phyloP scores from a whole-genome alignment of 768 basidiomycete species.

The Collybia nuda region DNA sequence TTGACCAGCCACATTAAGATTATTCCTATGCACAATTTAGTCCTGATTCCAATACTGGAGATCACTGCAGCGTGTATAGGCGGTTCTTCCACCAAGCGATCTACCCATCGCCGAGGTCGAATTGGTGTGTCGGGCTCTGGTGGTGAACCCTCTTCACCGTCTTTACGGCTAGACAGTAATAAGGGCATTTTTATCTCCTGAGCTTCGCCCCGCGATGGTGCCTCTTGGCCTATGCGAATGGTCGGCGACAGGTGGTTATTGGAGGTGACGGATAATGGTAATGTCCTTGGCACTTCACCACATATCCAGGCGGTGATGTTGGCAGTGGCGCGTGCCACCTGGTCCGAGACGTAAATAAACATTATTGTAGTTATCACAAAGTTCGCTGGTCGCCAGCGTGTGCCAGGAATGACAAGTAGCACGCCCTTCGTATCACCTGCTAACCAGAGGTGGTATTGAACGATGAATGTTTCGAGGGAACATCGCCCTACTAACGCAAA shows the following conservation, averaged over 20 bases:
- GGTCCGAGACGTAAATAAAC: conserved; percentile 81
- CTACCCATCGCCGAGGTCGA: conserved; percentile 48
- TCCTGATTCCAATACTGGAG: conserved; percentile 27
- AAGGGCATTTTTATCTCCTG: conserved; percentile 18
- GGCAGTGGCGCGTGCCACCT: conserved; percentile 73
- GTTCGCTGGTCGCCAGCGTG: conserved; percentile 73
- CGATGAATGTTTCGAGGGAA: conserved; percentile 89
- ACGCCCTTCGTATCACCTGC: conserved; percentile 84
- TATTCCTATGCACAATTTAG: conserved; percentile 39
- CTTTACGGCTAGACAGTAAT: conserved; percentile 10
- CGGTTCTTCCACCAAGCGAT: conserved; percentile 42
- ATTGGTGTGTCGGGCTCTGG: conserved; percentile 37
- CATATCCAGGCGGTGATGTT: conserved; percentile 66
- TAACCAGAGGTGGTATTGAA: conserved; percentile 88
- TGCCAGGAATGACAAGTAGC: conserved; percentile 76
- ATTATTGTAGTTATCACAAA: conserved; percentile 71
- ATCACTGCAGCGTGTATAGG: no score
- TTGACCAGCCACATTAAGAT: conserved; percentile 67
- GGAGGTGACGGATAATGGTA: conserved; percentile 9
- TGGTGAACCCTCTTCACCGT: conserved; percentile 21
- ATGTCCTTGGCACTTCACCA: conserved; percentile 22
- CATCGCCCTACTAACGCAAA: conserved; percentile 86
- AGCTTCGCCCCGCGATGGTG: conserved; percentile 11
- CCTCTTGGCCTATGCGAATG: conserved; percentile 15
- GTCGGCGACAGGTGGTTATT: conserved; percentile 2